Conservation (phyloP, 2,329 filamentous ascomycete genomes). For the Lecanoromycetidae sp. region DNA sequence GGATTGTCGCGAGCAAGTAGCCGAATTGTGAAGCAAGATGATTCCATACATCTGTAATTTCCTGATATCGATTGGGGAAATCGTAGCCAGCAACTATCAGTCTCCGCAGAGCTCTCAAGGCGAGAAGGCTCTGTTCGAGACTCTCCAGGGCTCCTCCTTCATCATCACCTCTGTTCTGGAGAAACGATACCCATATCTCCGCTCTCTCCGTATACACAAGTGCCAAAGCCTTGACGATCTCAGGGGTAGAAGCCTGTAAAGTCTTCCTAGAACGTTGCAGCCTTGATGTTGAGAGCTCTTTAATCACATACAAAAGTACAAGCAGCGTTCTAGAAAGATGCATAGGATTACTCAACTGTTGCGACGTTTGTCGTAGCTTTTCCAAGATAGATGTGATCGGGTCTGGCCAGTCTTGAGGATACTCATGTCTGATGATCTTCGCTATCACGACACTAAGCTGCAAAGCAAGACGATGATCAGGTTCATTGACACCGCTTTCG, state of each 20-base stretch:
- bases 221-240: conserved; percentile 68
- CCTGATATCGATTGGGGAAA: conserved; percentile 63
- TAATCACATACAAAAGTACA: conserved; percentile 73
- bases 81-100: conserved; percentile 74
- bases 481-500: conserved; percentile 64
- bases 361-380: conserved; percentile 18
- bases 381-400: conserved; percentile 20
- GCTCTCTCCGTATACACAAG: conserved; percentile 68
- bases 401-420: conserved; percentile 65
- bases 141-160: conserved; percentile 48
- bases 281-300: conserved; percentile 74
- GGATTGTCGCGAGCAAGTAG: conserved; percentile 56
- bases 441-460: conserved; percentile 82
- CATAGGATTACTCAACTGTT: conserved; percentile 45
- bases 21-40: conserved; percentile 66
- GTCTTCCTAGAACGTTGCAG: conserved; percentile 62
- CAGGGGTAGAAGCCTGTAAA: conserved; percentile 66
- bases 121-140: conserved; percentile 64
- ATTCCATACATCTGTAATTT: conserved; percentile 69
- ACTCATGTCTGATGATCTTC: conserved; percentile 83
- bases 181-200: conserved; percentile 51
- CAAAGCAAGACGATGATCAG: conserved; percentile 60
- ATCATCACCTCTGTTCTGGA: conserved; percentile 46
- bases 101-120: conserved; percentile 68
- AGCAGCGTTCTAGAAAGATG: conserved; percentile 62